Evolutionary conservation across 1,139 yeast genomes (phyloP).

Genomic region (Yamadazyma jaroonii): DNA sequence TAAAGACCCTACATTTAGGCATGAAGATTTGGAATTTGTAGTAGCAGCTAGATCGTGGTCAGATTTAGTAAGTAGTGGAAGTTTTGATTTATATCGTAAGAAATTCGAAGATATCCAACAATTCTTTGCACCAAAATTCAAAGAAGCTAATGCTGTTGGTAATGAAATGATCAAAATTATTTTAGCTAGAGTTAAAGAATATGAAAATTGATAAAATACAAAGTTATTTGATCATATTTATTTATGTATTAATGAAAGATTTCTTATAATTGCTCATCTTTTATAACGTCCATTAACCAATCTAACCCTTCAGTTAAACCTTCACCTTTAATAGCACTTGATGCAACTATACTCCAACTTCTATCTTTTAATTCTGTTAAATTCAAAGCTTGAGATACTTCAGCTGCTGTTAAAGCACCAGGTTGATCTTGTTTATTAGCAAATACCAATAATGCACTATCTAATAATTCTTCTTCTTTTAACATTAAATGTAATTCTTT

Average conservation of each 20-base stretch:
- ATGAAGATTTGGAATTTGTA: slow-evolving; percentile 83
- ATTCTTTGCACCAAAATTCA: slow-evolving; percentile 81
- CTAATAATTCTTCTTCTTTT: slow-evolving; percentile 86
- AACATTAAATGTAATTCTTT: slow-evolving; percentile 91
- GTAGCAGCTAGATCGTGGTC: slow-evolving; percentile 87
- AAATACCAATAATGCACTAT: slow-evolving; percentile 87
- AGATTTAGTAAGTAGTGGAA: slow-evolving; percentile 72
- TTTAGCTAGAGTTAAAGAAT: slow-evolving; percentile 47
- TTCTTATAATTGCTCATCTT: slow-evolving; percentile 73
- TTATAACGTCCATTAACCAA: slow-evolving; percentile 94
- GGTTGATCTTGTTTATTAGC: slow-evolving; percentile 98
- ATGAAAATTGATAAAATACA: slow-evolving; percentile 19
- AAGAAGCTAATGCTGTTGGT: slow-evolving; percentile 88
- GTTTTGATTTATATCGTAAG: slow-evolving; percentile 65
- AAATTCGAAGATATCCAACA: slow-evolving; percentile 77
- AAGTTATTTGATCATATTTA: not conserved
- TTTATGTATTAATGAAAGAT: not conserved
- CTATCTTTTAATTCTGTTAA: slow-evolving; percentile 89
- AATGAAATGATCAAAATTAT: slow-evolving; percentile 95
- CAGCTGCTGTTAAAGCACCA: slow-evolving; percentile 93
- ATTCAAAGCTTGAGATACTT: slow-evolving; percentile 83
- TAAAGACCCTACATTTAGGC: slow-evolving; percentile 64
- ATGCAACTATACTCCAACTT: slow-evolving; percentile 97
- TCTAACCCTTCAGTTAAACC: slow-evolving; percentile 95
- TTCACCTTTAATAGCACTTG: slow-evolving; percentile 94